phyloP scores from a whole-genome alignment of 1,284 basidiomycete species.

The Ceratobasidium sp. region DNA sequence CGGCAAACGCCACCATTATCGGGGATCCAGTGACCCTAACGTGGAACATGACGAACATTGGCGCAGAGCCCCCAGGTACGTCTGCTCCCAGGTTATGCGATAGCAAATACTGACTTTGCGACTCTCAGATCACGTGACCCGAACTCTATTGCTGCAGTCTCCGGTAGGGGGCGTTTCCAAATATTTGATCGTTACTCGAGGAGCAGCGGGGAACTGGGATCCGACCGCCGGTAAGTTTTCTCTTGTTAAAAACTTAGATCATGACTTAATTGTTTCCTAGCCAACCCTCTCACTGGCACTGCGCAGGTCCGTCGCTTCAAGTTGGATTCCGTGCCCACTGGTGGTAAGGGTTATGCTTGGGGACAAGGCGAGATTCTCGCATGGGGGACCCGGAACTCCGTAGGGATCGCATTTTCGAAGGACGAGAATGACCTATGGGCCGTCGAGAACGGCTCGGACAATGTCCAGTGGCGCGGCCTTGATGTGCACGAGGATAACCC shows the following conservation, averaged over 20 bases:
- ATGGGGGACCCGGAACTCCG: slow-evolving; percentile 63
- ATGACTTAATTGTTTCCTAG: slow-evolving; percentile 44
- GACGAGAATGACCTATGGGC: slow-evolving; percentile 54
- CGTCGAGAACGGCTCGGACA: slow-evolving; percentile 61
- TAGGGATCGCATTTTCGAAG: slow-evolving; percentile 58
- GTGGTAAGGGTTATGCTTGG: slow-evolving; percentile 53
- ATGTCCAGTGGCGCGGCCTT: slow-evolving; percentile 24
- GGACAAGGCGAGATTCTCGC: slow-evolving; percentile 57
- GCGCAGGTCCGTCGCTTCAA: slow-evolving; percentile 59
- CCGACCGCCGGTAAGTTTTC: slow-evolving; percentile 56
- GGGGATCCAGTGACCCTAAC: slow-evolving; percentile 51
- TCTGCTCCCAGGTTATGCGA: background rate
- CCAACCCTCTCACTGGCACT: slow-evolving; percentile 56
- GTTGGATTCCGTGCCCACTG: slow-evolving; percentile 22
- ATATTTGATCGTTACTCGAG: slow-evolving; percentile 55
- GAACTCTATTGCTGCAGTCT: slow-evolving; percentile 59
- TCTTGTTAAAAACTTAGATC: slow-evolving; percentile 50
- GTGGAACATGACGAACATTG: slow-evolving; percentile 60
- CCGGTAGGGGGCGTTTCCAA: slow-evolving; percentile 16
- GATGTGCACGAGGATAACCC: slow-evolving; percentile 45
- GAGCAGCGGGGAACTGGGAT: slow-evolving; percentile 61
- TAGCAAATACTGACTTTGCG: slow-evolving; percentile 46
- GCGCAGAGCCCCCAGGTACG: slow-evolving; percentile 54
- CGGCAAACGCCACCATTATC: slow-evolving; percentile 45
- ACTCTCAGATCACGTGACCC: slow-evolving; percentile 56